Evolutionary conservation across 164 flowering plant genomes (phyloP), one percentile per base, ranked within the genome.

Genomic region (Dillenia turbinata): DNA sequence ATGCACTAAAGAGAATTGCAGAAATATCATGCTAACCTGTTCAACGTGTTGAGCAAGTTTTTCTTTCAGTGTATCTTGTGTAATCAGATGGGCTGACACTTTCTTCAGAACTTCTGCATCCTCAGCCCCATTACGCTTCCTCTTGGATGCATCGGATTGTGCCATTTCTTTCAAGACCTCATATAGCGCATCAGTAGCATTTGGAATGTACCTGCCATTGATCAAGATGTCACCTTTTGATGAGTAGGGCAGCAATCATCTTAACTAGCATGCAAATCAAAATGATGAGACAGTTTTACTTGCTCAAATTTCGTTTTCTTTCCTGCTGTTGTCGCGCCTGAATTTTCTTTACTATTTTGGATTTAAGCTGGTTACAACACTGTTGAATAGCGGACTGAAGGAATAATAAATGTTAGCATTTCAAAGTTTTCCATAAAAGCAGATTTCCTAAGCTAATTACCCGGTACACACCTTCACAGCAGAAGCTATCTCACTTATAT

Each of bases 271-370:
- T 24, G 45, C 14, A 49, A 49, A 2, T 47, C 12, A 45, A 13
- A 51, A 47, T 47, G 22, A 47, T 47, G 44, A 7, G n/a, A 22
- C 62, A 52, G 15, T 45, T 54, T 69, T 79, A 88, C 97, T 70
- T 92, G 85, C 75, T 85, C 64, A 95, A 76, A 66, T 81, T 95
- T 55, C 94, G 78, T 64, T 95, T 95, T 62, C 99, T 84, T 73
- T 95, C 97, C 64, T 89, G 97, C 71, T 89, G 97, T 69, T 92
- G 97, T 54, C 99, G 97, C 57, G 96, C 97, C 71, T 92, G 99
- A 66, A 92, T 83, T 80, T 77, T 86, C 78, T 82, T 89, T 68
- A 89, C 79, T 60, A 95, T 92, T 76, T 95, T 95, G 60, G 89
- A 76, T 65, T 90, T 95, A 24, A 95, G 79, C 81, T 95, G 99